Percentiles rank a stretch among this genome's conserved stretches.
Evolutionary conservation across 768 basidiomycete species (phyloP).

Genomic region (Mrakia hoshinonis): DNA sequence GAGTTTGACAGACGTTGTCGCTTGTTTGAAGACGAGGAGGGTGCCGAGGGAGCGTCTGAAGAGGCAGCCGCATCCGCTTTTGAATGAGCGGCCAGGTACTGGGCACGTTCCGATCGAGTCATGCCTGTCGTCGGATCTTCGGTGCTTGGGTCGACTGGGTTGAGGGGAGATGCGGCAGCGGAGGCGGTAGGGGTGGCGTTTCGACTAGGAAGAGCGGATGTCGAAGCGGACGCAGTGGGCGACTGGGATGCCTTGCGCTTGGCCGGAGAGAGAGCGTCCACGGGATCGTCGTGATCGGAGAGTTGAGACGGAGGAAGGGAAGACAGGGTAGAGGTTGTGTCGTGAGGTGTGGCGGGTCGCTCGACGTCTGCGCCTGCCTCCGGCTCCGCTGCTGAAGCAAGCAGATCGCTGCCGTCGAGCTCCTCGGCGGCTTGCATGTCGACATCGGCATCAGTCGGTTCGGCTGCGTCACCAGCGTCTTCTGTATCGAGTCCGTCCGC

Average conservation of each 20-base stretch:
- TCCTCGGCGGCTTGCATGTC: background rate
- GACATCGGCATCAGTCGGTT: background rate
- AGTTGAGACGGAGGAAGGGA: background rate
- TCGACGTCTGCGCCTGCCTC: background rate
- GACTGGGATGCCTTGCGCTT: constrained; percentile 1
- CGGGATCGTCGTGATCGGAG: background rate
- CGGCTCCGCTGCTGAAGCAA: background rate
- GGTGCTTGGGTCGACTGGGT: background rate
- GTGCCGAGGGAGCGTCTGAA: no score
- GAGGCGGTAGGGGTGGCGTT: background rate
- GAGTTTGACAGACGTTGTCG: no score
- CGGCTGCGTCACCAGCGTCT: background rate
- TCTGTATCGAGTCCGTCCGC: background rate
- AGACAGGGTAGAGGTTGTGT: background rate
- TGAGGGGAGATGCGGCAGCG: background rate
- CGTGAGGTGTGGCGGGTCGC: background rate
- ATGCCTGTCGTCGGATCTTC: no score
- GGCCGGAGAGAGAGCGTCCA: background rate
- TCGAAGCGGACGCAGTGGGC: background rate
- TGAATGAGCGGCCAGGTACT: no score
- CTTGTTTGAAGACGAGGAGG: no score
- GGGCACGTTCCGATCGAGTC: no score
- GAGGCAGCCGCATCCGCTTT: no score
- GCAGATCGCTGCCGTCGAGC: background rate
- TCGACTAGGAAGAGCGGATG: background rate